Evolutionary conservation across 306 rosid species (phyloP).

Genomic region (Quercus engelmannii): DNA sequence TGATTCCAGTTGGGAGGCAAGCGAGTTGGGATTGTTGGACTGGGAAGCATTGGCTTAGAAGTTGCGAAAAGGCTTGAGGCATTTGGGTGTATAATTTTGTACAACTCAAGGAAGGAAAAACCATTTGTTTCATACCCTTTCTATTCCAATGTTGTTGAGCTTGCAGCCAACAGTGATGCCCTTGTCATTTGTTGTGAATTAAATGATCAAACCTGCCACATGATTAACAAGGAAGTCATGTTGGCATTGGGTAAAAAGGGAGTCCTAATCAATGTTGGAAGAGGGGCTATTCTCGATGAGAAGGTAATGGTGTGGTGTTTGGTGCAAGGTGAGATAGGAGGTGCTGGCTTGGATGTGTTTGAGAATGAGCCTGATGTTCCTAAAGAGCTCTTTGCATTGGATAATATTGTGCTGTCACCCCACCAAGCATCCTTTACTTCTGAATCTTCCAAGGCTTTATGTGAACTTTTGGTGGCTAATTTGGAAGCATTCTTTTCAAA

Average conservation of each 20-base stretch:
- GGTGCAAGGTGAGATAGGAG: conserved; percentile 35
- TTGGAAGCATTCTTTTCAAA: too few species aligned
- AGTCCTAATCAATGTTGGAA: conserved; percentile 45
- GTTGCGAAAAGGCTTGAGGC: conserved; percentile 45
- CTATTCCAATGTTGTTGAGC: conserved; percentile 33
- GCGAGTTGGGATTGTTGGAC: conserved; percentile 22
- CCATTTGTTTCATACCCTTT: conserved; percentile 35
- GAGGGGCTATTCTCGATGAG: conserved; percentile 52
- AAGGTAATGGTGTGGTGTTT: conserved; percentile 40
- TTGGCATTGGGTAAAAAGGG: conserved; percentile 44
- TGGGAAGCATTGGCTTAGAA: conserved; percentile 31
- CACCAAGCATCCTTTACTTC: conserved; percentile 29
- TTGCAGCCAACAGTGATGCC: conserved; percentile 37
- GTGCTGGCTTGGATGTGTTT: conserved; percentile 60
- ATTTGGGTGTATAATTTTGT: conserved; percentile 39
- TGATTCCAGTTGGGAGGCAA: conserved; percentile 39
- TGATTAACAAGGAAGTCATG: conserved; percentile 33
- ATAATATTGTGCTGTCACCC: conserved; percentile 55
- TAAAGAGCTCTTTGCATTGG: conserved; percentile 23
- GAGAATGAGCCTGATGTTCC: conserved; percentile 56
- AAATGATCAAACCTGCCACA: conserved; percentile 39
- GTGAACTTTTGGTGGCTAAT: too few species aligned
- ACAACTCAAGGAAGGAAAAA: conserved; percentile 30
- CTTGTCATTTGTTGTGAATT: conserved; percentile 44
- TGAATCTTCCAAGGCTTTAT: conserved; percentile 1